These are phyloP conservation scores for Acanthamoeba pearcei DNA, from an alignment of 208 protist genomes.

Conservation along the genomic window DNA sequence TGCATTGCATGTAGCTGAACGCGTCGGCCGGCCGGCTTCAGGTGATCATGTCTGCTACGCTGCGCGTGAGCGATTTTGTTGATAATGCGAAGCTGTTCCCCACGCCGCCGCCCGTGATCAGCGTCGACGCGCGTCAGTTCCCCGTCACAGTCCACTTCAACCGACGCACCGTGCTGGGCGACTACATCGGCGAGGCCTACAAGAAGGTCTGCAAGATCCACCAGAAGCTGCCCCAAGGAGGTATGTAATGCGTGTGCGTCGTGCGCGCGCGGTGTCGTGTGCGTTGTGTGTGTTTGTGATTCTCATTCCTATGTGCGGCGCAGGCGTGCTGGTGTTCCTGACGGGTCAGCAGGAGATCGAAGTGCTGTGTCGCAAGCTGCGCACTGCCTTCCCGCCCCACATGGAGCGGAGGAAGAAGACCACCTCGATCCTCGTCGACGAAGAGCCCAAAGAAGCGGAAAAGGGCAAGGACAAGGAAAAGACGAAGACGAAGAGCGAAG, in stretches of 20 bases:
- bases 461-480: slow-evolving; percentile 89
- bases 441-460: not conserved
- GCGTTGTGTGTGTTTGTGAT: not conserved
- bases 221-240: slow-evolving; percentile 96
- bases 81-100: slow-evolving; percentile 98
- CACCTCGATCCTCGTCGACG: not conserved
- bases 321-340: slow-evolving; percentile 89
- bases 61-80: slow-evolving; percentile 92
- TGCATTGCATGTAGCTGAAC: not conserved
- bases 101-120: slow-evolving; percentile 94
- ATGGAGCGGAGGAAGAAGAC: slow-evolving; percentile 60
- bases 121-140: slow-evolving; percentile 96
- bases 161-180: slow-evolving; percentile 93
- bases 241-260: not conserved
- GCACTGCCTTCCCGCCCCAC: slow-evolving; percentile 87
- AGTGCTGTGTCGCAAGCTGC: slow-evolving; percentile 89
- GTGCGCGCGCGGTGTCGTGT: not conserved
- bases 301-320: no score
- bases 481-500: slow-evolving; percentile 93
- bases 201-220: slow-evolving; percentile 98
- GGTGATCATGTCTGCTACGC: slow-evolving; percentile 95
- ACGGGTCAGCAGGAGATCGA: slow-evolving; percentile 90
- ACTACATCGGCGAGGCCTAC: slow-evolving; percentile 97
- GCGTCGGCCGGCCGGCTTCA: not conserved
- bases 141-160: slow-evolving; percentile 98